Evolutionary conservation across 768 basidiomycete species (phyloP), one percentile per base, ranked within the genome.

Genomic region (Multifurca ochricompacta): DNA sequence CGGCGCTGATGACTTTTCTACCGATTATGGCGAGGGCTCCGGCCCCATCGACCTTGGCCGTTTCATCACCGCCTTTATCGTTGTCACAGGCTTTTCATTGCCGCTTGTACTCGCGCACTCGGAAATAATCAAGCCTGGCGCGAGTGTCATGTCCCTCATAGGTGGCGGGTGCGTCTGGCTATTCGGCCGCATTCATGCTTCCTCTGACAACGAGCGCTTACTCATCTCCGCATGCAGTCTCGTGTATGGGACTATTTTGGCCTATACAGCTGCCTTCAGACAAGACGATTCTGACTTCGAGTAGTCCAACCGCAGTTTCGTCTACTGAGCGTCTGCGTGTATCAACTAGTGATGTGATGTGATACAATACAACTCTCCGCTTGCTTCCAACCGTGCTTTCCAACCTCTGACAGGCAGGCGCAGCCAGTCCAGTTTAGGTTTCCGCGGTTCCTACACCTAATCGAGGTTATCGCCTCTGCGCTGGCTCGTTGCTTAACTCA

Each of bases 51-150:
- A 98, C 73, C 79, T 98, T 32, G 96, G 95, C 31, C 87, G 91
- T 42, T 99, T 98, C 75, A 78, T 97, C 53, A 98, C 96, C 13
- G 79, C 91, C 37, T 77, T 83, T 58, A 77, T 96, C 60, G 92
- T 98, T 56, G 84, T 96, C 9, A 88, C 92, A 31, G 96, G 96
- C 32, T 90, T 98, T 59, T 88, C 94, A 13, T 74, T 98, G 14
- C 96, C 96, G 0, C 77, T 96, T 47, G 83, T 97, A 31, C 79
- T 98, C 27, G 87, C 92, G 1, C 96, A 98, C 61, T 89, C 96
- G 2, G 83, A 85, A 52, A 77, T 98, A 58, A 96, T 98, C 63
- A 74, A 79, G 56, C 75, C 81, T 3, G 82, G 80, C 14, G 96
- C 96, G 36, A 91, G 88, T 67, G 80, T 78, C 63, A 97, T 99